Conservation (phyloP, 2,329 filamentous ascomycete genomes). For the Piedraia hortae region DNA sequence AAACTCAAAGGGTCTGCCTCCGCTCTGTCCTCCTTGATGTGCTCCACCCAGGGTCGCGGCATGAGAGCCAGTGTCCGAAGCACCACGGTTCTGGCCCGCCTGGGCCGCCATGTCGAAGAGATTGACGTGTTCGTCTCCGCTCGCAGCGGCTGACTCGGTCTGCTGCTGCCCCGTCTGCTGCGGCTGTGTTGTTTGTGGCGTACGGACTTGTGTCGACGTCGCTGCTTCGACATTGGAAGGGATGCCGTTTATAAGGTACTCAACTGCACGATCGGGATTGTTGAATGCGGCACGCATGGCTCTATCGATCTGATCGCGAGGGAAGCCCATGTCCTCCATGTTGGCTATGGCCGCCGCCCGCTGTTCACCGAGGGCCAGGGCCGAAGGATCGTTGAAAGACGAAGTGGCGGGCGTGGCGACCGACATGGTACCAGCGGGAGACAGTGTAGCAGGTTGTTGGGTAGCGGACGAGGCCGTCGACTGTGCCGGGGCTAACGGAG, state of each 20-base stretch:
- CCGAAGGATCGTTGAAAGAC: conserved; percentile 42
- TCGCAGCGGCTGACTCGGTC: conserved; percentile 6
- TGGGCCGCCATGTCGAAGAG: conserved; percentile 82
- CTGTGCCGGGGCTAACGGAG: conserved; percentile 14
- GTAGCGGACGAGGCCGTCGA: conserved; percentile 30
- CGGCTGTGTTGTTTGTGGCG: conserved; percentile 13
- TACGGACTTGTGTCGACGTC: conserved; percentile 11
- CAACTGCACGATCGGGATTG: conserved; percentile 90
- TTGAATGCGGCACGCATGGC: conserved; percentile 91
- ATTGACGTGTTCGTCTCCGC: conserved; percentile 42
- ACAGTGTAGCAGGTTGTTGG: conserved; percentile 23
- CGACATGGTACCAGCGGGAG: conserved; percentile 20
- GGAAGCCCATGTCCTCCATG: conserved; percentile 96
- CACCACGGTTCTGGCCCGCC: conserved; percentile 10
- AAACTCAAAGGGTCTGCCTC: conserved; percentile 54
- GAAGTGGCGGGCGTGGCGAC: conserved; percentile 14
- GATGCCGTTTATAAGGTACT: conserved; percentile 82
- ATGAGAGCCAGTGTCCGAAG: conserved; percentile 13
- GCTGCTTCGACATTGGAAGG: conserved; percentile 44
- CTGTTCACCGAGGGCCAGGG: conserved; percentile 64
- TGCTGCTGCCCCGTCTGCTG: conserved; percentile 14
- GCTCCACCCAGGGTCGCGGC: conserved; percentile 13
- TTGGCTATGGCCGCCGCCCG: conserved; percentile 59
- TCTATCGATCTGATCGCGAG: conserved; percentile 60
- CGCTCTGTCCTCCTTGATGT: conserved; percentile 20